Evolutionary conservation across 1,284 basidiomycete species (phyloP).

Genomic region (Fomitiporia mediterranea): DNA sequence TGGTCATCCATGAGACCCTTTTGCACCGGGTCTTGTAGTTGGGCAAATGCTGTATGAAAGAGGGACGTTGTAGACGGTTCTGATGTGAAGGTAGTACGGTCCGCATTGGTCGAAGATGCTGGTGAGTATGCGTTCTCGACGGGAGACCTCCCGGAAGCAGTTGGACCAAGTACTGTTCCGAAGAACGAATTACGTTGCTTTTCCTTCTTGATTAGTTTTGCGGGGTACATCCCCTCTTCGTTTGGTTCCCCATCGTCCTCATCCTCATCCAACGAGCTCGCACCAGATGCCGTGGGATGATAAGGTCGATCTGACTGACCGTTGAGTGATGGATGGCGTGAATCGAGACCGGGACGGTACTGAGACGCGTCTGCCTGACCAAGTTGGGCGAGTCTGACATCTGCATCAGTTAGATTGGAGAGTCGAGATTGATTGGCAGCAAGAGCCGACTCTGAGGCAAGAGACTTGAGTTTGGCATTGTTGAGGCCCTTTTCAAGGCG

Average conservation of each 20-base stretch:
- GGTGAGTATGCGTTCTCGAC: slow-evolving; percentile 25
- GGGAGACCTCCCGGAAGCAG: slow-evolving; percentile 25
- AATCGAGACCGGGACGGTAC: slow-evolving; percentile 10
- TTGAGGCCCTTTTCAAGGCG: slow-evolving; percentile 78
- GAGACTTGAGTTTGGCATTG: slow-evolving; percentile 66
- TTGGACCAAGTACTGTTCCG: slow-evolving; percentile 65
- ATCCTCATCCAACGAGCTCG: slow-evolving; percentile 52
- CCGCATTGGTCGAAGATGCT: slow-evolving; percentile 2
- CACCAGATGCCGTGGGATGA: slow-evolving; percentile 28
- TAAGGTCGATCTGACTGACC: slow-evolving; percentile 18
- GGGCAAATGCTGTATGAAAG: slow-evolving; percentile 25
- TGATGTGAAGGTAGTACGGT: slow-evolving; percentile 30
- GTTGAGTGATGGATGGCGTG: slow-evolving; percentile 34
- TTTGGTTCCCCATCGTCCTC: slow-evolving; percentile 51
- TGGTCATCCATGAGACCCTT: slow-evolving; percentile 63
- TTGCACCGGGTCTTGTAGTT: slow-evolving; percentile 59
- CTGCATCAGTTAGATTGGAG: slow-evolving; percentile 19
- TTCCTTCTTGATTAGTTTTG: slow-evolving; percentile 63
- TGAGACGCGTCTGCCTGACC: slow-evolving; percentile 5
- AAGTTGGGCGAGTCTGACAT: slow-evolving; percentile 33
- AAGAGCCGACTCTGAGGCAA: slow-evolving; percentile 32
- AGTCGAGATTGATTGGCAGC: slow-evolving; percentile 21
- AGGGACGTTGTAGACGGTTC: slow-evolving; percentile 28
- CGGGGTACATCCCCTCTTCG: slow-evolving; percentile 64
- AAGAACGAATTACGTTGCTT: slow-evolving; percentile 72